Evolutionary conservation across 257 asterid species (phyloP).

Genomic region (Anisodus acutangulus): DNA sequence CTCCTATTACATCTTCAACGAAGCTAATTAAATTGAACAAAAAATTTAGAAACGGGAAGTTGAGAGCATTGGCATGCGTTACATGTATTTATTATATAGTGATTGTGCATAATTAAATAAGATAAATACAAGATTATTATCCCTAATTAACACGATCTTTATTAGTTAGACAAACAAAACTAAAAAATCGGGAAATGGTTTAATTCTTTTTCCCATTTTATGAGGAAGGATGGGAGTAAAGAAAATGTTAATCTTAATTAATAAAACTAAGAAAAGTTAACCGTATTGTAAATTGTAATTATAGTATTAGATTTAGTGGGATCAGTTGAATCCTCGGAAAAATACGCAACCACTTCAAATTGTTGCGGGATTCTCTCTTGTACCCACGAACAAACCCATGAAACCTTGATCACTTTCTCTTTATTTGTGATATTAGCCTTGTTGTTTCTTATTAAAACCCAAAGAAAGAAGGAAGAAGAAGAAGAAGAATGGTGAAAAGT

Average conservation of each 20-base stretch:
- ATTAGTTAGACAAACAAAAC: background rate
- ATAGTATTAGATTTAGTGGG: background rate
- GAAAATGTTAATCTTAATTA: too few relatives aligned
- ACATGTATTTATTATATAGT: background rate
- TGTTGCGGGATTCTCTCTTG: constrained; percentile 8
- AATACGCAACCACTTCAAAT: background rate
- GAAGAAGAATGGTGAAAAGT: background rate
- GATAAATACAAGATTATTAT: background rate
- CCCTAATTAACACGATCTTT: background rate
- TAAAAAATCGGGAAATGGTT: too few relatives aligned
- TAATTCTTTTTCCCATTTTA: background rate
- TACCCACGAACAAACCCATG: constrained; percentile 2
- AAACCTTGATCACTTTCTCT: background rate
- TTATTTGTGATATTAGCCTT: background rate
- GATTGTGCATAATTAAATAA: background rate
- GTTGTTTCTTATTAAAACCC: background rate
- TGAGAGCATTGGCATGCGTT: background rate
- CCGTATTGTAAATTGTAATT: background rate
- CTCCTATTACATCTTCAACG: background rate
- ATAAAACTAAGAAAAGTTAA: too few relatives aligned
- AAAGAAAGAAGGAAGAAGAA: background rate
- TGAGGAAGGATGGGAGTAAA: background rate
- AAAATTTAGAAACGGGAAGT: background rate
- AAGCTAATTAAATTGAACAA: background rate
- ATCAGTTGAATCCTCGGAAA: background rate